These are phyloP conservation scores for Gryganskiella cystojenkinii DNA, from an alignment of 192 early-diverging fungal species.

Conservation along the genomic window DNA sequence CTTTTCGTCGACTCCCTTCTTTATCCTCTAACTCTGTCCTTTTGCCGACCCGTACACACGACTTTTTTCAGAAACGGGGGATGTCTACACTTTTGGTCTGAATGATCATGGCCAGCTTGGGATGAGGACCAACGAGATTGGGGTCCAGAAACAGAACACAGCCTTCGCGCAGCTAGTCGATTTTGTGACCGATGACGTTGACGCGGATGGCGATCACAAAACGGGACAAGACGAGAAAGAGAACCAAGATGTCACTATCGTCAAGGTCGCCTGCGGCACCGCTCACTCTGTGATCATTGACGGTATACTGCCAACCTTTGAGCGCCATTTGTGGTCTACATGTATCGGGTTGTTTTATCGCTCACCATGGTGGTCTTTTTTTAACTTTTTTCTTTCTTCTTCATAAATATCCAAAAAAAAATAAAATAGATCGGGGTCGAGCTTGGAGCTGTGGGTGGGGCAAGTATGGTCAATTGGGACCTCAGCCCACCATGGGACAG, in stretches of 20 bases:
- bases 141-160: conserved; percentile 19
- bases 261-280: conserved; percentile 43
- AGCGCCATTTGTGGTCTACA: neutral
- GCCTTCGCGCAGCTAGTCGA: conserved; percentile 49
- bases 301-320: conserved; percentile 18
- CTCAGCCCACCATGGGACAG: neutral
- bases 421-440: conserved; percentile 25
- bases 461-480: conserved; percentile 39
- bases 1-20: neutral
- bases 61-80: conserved; percentile 35
- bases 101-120: conserved; percentile 53
- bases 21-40: neutral
- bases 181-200: conserved; percentile 9
- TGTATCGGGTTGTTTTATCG: neutral
- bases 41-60: neutral
- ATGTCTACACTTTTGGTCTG: conserved; percentile 55
- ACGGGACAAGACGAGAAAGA: neutral
- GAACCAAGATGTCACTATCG: conserved; percentile 31
- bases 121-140: conserved; percentile 2
- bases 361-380: neutral
- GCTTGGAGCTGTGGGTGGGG: conserved; percentile 50
- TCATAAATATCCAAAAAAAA: no score
- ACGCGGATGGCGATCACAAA: neutral
- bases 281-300: conserved; percentile 46
- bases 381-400: neutral